Conservation (phyloP, 1,284 basidiomycete species). For the Rhizopogon parksii region DNA sequence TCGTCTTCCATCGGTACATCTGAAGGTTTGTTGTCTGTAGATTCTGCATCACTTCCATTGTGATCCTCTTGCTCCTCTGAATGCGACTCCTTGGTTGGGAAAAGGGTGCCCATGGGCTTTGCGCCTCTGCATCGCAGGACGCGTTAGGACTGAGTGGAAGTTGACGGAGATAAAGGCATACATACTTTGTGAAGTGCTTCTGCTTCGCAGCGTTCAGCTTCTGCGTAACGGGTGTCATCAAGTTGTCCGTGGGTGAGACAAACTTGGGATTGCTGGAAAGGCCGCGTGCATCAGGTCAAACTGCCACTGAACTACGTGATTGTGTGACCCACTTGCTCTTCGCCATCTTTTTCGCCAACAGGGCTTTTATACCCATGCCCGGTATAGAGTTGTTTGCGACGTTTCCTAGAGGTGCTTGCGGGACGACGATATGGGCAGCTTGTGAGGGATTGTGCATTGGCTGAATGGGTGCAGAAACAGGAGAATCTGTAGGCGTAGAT, state of each 20-base stretch:
- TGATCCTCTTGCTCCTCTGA: slow-evolving; percentile 33
- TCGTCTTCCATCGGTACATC: slow-evolving; percentile 33
- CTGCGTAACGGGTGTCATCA: slow-evolving; percentile 87
- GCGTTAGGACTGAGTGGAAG: slow-evolving; percentile 7
- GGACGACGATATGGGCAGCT: slow-evolving; percentile 71
- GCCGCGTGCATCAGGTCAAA: slow-evolving; percentile 1
- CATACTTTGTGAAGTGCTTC: slow-evolving; percentile 86
- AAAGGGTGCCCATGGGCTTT: slow-evolving; percentile 54
- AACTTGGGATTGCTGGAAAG: slow-evolving; percentile 62
- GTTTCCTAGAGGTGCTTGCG: slow-evolving; percentile 73
- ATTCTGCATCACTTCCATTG: slow-evolving; percentile 18
- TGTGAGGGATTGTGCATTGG: slow-evolving; percentile 80
- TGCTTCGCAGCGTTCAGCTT: slow-evolving; percentile 86
- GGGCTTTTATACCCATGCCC: slow-evolving; percentile 81
- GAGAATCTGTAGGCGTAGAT: slow-evolving; percentile 58
- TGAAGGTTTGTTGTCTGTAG: slow-evolving; percentile 24
- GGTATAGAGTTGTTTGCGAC: slow-evolving; percentile 45
- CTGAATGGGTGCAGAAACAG: slow-evolving; percentile 53
- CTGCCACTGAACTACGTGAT: neutral
- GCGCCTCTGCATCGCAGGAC: slow-evolving; percentile 35
- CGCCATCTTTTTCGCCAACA: slow-evolving; percentile 83
- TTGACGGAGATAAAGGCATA: slow-evolving; percentile 10
- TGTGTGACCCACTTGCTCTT: slow-evolving; percentile 61
- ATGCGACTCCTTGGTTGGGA: slow-evolving; percentile 38
- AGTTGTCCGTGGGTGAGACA: slow-evolving; percentile 87